Evolutionary conservation across 192 early-diverging fungal species (phyloP).

Genomic region (Backusella morwellensis): DNA sequence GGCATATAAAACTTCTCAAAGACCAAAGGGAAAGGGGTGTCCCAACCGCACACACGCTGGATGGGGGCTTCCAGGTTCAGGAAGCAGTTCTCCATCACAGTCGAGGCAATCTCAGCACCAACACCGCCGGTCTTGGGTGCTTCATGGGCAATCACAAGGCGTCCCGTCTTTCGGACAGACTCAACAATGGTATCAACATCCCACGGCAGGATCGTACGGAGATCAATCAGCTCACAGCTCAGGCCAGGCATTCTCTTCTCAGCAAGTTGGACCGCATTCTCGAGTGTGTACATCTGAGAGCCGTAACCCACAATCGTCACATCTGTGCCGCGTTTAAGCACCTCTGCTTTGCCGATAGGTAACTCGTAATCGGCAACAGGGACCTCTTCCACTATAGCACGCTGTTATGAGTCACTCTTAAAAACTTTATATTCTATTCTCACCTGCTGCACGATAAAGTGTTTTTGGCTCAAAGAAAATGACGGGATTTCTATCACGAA

Average conservation of each 20-base stretch:
- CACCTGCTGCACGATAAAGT: constrained; percentile 88
- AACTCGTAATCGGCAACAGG: constrained; percentile 89
- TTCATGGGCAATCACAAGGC: constrained; percentile 91
- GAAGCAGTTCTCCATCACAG: constrained; percentile 92
- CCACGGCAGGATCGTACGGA: constrained; percentile 88
- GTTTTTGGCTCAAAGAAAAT: constrained; percentile 97
- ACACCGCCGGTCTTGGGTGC: constrained; percentile 90
- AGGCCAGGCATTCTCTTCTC: constrained; percentile 86
- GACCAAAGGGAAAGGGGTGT: constrained; percentile 89
- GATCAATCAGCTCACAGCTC: constrained; percentile 89
- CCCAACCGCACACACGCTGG: constrained; percentile 84
- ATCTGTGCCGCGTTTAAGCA: constrained; percentile 81
- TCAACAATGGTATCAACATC: constrained; percentile 87
- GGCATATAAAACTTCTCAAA: constrained; percentile 96
- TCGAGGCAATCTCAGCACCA: constrained; percentile 85
- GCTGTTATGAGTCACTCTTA: too few relatives aligned
- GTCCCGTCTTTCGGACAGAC: constrained; percentile 93
- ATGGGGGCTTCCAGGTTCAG: constrained; percentile 88
- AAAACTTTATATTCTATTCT: not conserved
- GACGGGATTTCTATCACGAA: constrained; percentile 92
- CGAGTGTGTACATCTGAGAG: constrained; percentile 90
- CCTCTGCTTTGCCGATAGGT: constrained; percentile 89
- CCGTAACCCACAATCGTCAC: constrained; percentile 92
- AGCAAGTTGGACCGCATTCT: constrained; percentile 82
- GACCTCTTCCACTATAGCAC: constrained; percentile 77